Evolutionary conservation across 2,329 filamentous ascomycete species (phyloP).

Genomic region (Alternaria sp.): DNA sequence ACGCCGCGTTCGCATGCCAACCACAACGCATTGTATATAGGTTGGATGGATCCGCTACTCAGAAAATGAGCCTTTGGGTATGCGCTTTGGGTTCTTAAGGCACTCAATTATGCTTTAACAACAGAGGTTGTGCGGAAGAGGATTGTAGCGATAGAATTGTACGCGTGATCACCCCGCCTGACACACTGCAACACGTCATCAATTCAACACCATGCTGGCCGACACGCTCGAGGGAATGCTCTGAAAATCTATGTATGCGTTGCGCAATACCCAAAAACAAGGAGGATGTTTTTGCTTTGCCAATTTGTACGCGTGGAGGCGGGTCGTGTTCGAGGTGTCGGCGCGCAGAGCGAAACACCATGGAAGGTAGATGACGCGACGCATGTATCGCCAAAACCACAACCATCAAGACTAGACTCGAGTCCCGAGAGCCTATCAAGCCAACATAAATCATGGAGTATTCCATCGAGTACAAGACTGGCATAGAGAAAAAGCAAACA

Average conservation of each 20-base stretch:
- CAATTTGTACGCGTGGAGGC: background rate
- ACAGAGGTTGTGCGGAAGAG: slow-evolving; percentile 10
- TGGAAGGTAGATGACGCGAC: background rate
- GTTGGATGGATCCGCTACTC: background rate
- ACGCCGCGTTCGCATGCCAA: background rate
- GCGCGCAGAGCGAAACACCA: slow-evolving; percentile 1
- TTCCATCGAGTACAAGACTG: background rate
- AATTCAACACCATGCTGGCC: background rate
- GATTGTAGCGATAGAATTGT: background rate
- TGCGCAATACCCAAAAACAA: background rate
- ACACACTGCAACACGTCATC: slow-evolving; percentile 12
- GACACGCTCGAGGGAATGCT: background rate
- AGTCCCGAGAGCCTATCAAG: background rate
- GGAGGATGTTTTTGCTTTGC: background rate
- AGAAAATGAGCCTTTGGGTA: background rate
- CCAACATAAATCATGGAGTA: background rate
- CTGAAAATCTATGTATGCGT: background rate
- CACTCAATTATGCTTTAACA: background rate
- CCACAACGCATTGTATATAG: background rate
- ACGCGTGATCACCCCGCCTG: slow-evolving; percentile 18
- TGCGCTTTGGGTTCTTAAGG: background rate
- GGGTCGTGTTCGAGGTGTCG: background rate
- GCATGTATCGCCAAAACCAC: background rate
- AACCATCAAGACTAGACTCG: background rate
- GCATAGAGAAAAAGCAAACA: background rate